These are phyloP conservation scores for Acanthamoeba triangularis DNA, from an alignment of 208 protist species.

Conservation along the genomic window DNA sequence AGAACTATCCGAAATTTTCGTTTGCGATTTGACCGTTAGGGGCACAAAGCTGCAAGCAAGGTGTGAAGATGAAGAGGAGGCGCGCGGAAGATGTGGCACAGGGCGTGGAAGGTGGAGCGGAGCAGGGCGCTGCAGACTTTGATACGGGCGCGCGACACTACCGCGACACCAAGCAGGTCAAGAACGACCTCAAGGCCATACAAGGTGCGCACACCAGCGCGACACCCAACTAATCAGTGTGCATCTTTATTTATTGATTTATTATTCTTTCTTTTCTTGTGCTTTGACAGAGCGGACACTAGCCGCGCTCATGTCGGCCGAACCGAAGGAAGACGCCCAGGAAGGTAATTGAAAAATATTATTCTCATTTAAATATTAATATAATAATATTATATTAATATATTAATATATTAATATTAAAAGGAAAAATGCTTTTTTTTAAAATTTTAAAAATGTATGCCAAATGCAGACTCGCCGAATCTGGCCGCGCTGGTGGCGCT, in stretches of 20 bases:
- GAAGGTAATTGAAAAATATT: no score
- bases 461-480: not conserved
- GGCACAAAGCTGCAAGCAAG: no score
- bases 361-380: no score
- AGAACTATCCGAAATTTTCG: not conserved
- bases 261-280: no score
- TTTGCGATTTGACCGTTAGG: not conserved
- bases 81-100: not conserved
- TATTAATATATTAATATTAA: not conserved
- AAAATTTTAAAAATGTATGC: not conserved
- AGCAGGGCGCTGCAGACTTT: not conserved
- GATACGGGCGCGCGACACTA: slow-evolving; percentile 1
- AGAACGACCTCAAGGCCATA: not conserved
- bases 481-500: not conserved
- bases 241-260: no score
- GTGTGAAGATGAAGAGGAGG: not conserved
- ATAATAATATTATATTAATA: no score
- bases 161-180: slow-evolving; percentile 26
- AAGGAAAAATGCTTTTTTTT: no score
- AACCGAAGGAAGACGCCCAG: not conserved
- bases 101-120: not conserved
- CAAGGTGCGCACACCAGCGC: not conserved
- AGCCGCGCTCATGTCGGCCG: not conserved
- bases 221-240: not conserved
- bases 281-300: not conserved